Conservation (phyloP, 306 rosid genomes). For the Chamaecrista fasciculata region DNA sequence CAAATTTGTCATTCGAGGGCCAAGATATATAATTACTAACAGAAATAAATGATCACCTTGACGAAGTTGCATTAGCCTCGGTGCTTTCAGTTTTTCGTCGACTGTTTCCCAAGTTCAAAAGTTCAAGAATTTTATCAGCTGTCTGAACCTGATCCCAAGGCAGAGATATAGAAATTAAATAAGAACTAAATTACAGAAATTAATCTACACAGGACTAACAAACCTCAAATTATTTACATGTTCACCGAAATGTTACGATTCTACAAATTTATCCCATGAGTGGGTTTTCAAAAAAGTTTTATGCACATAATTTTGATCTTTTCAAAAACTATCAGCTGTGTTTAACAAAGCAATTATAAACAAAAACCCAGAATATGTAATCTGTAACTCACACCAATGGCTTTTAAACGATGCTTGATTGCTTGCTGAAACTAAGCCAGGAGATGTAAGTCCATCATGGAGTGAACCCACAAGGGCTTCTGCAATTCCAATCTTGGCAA, state of each 20-base stretch:
- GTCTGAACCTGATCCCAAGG: slow-evolving; percentile 52
- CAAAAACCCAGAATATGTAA: not conserved
- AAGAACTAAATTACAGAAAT: no score
- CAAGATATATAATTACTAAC: not conserved
- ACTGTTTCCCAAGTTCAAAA: slow-evolving; percentile 60
- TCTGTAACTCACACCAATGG: no score
- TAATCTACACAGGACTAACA: not conserved
- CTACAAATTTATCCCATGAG: no score
- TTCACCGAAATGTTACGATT: no score
- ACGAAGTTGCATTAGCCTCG: slow-evolving; percentile 60
- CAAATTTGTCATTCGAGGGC: not conserved
- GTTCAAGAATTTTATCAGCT: slow-evolving; percentile 66
- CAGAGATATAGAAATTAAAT: not conserved
- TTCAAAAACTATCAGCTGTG: not conserved
- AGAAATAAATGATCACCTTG: slow-evolving; percentile 37
- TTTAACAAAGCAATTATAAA: not conserved
- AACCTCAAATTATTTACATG: not conserved
- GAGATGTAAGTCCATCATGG: no score
- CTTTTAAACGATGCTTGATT: no score
- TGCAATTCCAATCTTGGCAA: no score
- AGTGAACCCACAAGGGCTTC: no score
- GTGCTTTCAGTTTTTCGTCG: slow-evolving; percentile 67
- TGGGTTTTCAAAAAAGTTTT: no score
- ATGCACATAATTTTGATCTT: no score
- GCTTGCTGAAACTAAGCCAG: no score